Base-by-base conservation (phyloP, 768 basidiomycete species). In the Leccinum incarnatum region DNA sequence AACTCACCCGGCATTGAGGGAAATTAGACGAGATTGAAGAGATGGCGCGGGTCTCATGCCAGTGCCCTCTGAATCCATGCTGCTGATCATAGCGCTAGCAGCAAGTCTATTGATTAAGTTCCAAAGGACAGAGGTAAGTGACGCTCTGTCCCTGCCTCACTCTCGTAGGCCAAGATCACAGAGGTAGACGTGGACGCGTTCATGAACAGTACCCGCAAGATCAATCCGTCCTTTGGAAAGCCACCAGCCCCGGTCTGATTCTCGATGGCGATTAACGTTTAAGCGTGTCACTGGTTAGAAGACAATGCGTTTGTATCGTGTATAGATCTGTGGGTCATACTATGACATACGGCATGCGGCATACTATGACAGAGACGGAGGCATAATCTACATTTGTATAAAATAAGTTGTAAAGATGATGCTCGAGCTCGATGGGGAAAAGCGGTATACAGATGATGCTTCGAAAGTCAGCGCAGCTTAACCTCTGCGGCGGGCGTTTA, bases 171-270 rank as follows among this genome's bases (percentile, higher is more conserved):
- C 6, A 85, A 82, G 61, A 79, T 98, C 32, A 90, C 93, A 0
- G 93, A 95, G 8, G 90, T 88, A 2, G 78, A 83, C 9, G 76
- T 96, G 48, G 74, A 81, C 51, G 68, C 75, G 4, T 98, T 91
- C 77, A 97, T 95, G 91, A 91, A 95, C 69, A 66, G 80, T 27
- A 83, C 71, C 40, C 84, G 96, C 53, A 83, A 84, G 74, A 97
- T 98, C 60, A 83, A 84, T 21, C 81, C 84, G 2, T 76, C 77
- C 2, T 72, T 79, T 53, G 76, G 78, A 25, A 83, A 79, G 70
- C 68, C 60, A 55, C 32, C 58, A 50, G 40, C 55, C 7, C 51
- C 34, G 23, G 4, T 47, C 17, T 64, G 21, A 61, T 34, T 29
- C 11, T 23, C 9, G 25, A 25, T 2, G 32, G 27, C 30, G 29